These are phyloP conservation scores for Yamadazyma nakazawae DNA, from an alignment of 805 yeast species.

Conservation along the genomic window DNA sequence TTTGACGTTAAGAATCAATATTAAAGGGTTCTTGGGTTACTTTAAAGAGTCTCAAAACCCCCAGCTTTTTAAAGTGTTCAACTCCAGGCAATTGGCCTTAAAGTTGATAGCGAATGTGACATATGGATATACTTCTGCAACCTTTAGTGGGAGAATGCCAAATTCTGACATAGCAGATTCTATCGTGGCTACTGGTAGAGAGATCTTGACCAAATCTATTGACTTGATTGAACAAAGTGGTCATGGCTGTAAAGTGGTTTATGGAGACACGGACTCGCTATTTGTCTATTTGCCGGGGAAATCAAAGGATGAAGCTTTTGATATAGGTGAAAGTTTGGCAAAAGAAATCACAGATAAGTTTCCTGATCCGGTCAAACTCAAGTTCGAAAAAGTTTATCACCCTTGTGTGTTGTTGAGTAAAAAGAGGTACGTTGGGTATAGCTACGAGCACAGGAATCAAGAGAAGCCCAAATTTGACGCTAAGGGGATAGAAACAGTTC, in stretches of 20 bases:
- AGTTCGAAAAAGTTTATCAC: slow-evolving; percentile 90
- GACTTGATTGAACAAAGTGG: slow-evolving; percentile 56
- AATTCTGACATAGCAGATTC: slow-evolving; percentile 93
- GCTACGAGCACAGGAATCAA: slow-evolving; percentile 61
- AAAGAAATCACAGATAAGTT: slow-evolving; percentile 55
- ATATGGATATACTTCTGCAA: slow-evolving; percentile 92
- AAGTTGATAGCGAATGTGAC: slow-evolving; percentile 93
- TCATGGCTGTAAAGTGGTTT: slow-evolving; percentile 91
- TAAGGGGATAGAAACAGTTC: slow-evolving; percentile 91
- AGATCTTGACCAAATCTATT: slow-evolving; percentile 71
- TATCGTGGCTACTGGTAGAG: slow-evolving; percentile 88
- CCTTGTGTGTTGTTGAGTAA: slow-evolving; percentile 78
- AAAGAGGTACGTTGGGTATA: slow-evolving; percentile 87
- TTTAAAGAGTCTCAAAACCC: slow-evolving; percentile 32
- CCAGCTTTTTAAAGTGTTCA: slow-evolving; percentile 53
- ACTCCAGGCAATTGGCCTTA: slow-evolving; percentile 80
- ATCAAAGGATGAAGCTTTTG: slow-evolving; percentile 72
- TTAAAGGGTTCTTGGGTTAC: slow-evolving; percentile 70
- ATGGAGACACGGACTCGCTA: slow-evolving; percentile 94
- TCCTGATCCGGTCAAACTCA: slow-evolving; percentile 78
- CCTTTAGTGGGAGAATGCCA: slow-evolving; percentile 97
- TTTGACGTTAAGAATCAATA: slow-evolving; percentile 72
- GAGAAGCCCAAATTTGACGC: slow-evolving; percentile 77
- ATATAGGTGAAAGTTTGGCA: slow-evolving; percentile 70
- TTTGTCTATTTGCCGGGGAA: slow-evolving; percentile 89